Evolutionary conservation across 2,329 filamentous ascomycete genomes (phyloP).

Genomic region (Fusarium concolor): DNA sequence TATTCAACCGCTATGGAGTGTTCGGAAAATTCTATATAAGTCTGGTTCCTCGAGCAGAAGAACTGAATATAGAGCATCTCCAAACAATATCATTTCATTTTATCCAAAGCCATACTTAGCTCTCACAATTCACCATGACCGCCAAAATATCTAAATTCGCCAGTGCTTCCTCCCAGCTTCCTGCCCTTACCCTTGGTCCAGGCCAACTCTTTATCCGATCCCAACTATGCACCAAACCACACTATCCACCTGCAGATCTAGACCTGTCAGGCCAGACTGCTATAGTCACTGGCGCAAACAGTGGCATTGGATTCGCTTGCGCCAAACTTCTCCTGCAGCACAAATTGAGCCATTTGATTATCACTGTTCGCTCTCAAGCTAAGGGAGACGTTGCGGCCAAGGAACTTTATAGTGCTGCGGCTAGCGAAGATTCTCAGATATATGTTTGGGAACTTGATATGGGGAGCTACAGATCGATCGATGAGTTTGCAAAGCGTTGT

Average conservation of each 20-base stretch:
- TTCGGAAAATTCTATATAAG: no score
- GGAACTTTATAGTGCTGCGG: accelerated
- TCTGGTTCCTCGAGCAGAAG: no score
- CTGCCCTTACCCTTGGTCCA: background rate
- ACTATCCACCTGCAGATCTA: background rate
- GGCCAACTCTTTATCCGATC: background rate
- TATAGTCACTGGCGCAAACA: background rate
- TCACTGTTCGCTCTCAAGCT: background rate
- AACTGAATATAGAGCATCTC: no score
- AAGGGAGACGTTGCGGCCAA: background rate
- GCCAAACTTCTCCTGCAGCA: background rate
- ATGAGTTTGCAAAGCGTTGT: background rate
- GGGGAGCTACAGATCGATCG: background rate
- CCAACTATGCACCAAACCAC: slow-evolving; percentile 1
- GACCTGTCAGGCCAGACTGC: background rate
- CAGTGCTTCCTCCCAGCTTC: slow-evolving; percentile 2
- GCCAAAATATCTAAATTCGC: background rate
- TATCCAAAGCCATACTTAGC: accelerated
- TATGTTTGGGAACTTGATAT: slow-evolving; percentile 9
- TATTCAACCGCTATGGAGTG: no score
- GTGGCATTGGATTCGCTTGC: slow-evolving; percentile 4
- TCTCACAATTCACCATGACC: background rate
- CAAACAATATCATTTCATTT: no score
- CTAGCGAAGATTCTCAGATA: background rate
- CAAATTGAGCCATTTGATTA: background rate